A percentile compares a stretch with the other conserved stretches of the same genome.
phyloP scores from a whole-genome alignment of 2,329 filamentous ascomycete species.

The Kalaharituber pfeilii region DNA sequence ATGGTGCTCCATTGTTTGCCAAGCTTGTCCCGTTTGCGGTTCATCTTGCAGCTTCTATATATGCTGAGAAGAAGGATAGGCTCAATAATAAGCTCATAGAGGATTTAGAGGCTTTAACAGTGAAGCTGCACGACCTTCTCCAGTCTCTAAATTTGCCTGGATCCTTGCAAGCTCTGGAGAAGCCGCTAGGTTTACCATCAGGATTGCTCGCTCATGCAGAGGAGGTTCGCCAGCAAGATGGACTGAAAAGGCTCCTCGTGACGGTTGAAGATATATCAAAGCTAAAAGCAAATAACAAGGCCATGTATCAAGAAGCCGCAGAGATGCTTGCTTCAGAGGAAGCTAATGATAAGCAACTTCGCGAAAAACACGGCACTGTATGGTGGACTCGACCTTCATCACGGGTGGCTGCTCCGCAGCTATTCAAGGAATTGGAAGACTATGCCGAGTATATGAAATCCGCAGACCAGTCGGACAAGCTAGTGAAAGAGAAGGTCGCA shows the following conservation, averaged over 20 bases:
- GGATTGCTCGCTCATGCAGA: conserved; percentile 78
- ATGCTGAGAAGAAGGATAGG: conserved; percentile 79
- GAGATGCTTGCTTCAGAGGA: conserved; percentile 62
- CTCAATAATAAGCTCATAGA: conserved; percentile 73
- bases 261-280: conserved; percentile 82
- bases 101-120: conserved; percentile 65
- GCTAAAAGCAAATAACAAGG: conserved; percentile 60
- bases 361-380: conserved; percentile 68
- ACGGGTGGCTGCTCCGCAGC: conserved; percentile 48
- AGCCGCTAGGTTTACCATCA: conserved; percentile 76
- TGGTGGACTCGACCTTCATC: conserved; percentile 61
- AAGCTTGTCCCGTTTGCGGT: conserved; percentile 92
- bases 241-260: conserved; percentile 54
- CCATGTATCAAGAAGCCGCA: conserved; percentile 67
- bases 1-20: conserved; percentile 71
- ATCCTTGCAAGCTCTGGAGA: conserved; percentile 83
- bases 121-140: conserved; percentile 59
- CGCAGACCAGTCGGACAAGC: conserved; percentile 46
- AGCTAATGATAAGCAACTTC: conserved; percentile 61
- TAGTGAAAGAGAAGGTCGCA: conserved; percentile 62
- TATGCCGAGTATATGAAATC: conserved; percentile 75
- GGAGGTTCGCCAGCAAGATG: conserved; percentile 81
- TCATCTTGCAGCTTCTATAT: conserved; percentile 86
- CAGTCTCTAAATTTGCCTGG: conserved; percentile 76
- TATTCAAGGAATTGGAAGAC: conserved; percentile 58